Evolutionary conservation across 2,329 filamentous ascomycete genomes (phyloP).

Genomic region (Tolypocladium tundrense): DNA sequence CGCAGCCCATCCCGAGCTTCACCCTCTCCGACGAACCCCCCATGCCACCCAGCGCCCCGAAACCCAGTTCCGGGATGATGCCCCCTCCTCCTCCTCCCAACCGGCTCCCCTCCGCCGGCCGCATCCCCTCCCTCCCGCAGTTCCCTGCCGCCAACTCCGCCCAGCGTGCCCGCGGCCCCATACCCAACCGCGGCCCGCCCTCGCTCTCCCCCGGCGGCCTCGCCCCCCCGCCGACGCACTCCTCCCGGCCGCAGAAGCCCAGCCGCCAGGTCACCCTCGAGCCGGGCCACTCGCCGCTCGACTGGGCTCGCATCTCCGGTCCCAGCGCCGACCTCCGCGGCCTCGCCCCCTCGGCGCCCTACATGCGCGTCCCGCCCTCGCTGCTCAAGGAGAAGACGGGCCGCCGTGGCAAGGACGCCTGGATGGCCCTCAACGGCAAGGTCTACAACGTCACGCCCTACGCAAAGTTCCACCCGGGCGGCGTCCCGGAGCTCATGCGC

Average conservation of each 20-base stretch:
- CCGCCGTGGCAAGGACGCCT: constrained; percentile 74
- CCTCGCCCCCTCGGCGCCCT: constrained; percentile 37
- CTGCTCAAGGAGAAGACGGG: constrained; percentile 72
- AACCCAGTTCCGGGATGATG: constrained; percentile 14
- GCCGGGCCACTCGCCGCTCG: constrained; percentile 89
- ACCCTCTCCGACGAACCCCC: constrained; percentile 22
- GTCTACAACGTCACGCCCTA: constrained; percentile 95
- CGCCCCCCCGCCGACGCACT: constrained; percentile 45
- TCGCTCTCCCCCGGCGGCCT: constrained; percentile 30
- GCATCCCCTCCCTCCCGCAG: constrained; percentile 24
- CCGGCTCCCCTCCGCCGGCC: constrained; percentile 16
- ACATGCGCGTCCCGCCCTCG: constrained; percentile 70
- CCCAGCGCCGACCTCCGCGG: constrained; percentile 59
- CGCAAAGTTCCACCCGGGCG: constrained; percentile 82
- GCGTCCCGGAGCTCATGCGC: constrained; percentile 60
- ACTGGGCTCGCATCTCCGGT: constrained; percentile 77
- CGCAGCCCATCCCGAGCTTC: constrained; percentile 32
- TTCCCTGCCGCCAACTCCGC: constrained; percentile 44
- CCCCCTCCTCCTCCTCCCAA: constrained; percentile 16
- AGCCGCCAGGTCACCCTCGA: constrained; percentile 66
- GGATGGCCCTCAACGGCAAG: constrained; percentile 80
- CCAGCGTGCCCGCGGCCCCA: constrained; percentile 34
- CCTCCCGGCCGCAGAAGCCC: constrained; percentile 40
- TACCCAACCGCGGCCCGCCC: constrained; percentile 28
- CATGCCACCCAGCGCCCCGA: not conserved